Evolutionary conservation across 1,284 basidiomycete genomes (phyloP).

Genomic region (Ceratobasidium sp.): DNA sequence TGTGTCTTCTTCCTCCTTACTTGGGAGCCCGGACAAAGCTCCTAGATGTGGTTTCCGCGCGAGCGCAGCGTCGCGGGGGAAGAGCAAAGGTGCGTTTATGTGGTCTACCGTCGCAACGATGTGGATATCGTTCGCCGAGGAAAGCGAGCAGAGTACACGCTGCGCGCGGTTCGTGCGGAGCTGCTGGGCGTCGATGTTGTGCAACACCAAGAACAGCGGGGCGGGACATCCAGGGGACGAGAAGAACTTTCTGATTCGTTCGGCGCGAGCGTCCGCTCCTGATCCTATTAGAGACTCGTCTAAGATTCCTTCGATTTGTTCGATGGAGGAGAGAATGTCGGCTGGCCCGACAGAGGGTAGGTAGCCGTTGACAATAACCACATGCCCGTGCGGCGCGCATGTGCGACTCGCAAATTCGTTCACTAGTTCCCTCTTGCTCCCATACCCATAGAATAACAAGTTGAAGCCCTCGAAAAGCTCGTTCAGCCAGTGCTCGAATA

Average conservation of each 20-base stretch:
- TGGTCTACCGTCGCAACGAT: constrained; percentile 87
- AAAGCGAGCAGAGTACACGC: constrained; percentile 73
- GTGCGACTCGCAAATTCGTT: constrained; percentile 73
- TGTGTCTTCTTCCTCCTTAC: background rate
- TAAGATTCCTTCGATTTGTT: constrained; percentile 63
- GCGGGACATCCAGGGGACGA: constrained; percentile 49
- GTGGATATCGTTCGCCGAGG: constrained; percentile 76
- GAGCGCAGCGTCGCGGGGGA: constrained; percentile 70
- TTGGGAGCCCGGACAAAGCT: background rate
- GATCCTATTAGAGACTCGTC: constrained; percentile 53
- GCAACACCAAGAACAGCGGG: constrained; percentile 78
- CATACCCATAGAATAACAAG: constrained; percentile 85
- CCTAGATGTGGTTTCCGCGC: constrained; percentile 59
- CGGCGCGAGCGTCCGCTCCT: constrained; percentile 66
- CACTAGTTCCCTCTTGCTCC: constrained; percentile 80
- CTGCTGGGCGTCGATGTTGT: constrained; percentile 84
- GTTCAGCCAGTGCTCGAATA: constrained; percentile 71
- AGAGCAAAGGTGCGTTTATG: constrained; percentile 80
- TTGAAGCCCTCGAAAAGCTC: constrained; percentile 87
- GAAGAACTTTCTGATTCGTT: constrained; percentile 73
- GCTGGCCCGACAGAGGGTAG: constrained; percentile 75
- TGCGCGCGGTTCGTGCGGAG: constrained; percentile 72
- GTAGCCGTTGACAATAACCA: constrained; percentile 83
- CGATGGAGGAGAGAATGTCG: constrained; percentile 76
- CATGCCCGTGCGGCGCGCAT: constrained; percentile 70